Percentiles rank a stretch among this genome's conserved stretches.
These are phyloP conservation scores for Arthroderma uncinatum DNA, from an alignment of 2,329 filamentous ascomycete species.

Conservation along the genomic window DNA sequence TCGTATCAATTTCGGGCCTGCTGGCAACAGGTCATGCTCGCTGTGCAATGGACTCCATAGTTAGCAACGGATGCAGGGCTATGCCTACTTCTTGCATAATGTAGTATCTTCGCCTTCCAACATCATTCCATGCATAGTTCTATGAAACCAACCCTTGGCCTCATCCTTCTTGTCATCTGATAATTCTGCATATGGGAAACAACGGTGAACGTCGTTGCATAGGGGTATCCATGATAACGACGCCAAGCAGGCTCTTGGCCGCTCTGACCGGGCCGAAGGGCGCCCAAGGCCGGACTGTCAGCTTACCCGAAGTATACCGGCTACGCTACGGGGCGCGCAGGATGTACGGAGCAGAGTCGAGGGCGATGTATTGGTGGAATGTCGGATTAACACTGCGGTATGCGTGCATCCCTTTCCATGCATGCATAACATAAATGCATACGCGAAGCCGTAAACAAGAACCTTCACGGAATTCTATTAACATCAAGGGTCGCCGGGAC, in stretches of 20 bases:
- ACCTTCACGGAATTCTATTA: neutral
- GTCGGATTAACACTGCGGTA: neutral
- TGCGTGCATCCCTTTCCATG: neutral
- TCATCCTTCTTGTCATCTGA: neutral
- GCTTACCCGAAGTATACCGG: neutral
- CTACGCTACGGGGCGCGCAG: too few relatives aligned
- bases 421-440: too few relatives aligned
- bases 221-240: neutral
- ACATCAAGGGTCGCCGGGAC: neutral
- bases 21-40: neutral
- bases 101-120: neutral
- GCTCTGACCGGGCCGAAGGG: neutral
- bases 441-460: neutral
- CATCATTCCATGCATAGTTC: neutral
- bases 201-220: neutral
- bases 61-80: neutral
- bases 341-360: too few relatives aligned
- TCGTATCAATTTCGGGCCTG: neutral
- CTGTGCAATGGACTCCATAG: neutral
- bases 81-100: neutral
- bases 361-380: neutral
- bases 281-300: neutral
- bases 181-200: neutral
- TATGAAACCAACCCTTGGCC: neutral
- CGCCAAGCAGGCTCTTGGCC: neutral